Evolutionary conservation across 805 yeast species (phyloP).

Genomic region (Groenewaldozyma salmanticensis): DNA sequence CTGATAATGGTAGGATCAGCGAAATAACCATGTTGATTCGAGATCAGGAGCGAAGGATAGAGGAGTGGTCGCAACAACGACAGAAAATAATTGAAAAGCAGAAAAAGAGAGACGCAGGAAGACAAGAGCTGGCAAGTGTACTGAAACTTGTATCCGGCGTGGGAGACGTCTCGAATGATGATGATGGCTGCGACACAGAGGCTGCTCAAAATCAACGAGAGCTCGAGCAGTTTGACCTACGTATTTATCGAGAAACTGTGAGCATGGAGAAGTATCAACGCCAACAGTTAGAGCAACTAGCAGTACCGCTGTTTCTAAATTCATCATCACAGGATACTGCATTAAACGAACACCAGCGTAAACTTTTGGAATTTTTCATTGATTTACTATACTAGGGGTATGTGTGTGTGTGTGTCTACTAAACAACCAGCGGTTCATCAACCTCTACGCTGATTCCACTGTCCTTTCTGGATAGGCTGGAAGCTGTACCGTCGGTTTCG

Average conservation of each 20-base stretch:
- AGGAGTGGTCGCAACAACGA: conserved; percentile 12
- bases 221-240: conserved; percentile 9
- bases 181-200: no score
- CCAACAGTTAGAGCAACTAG: conserved; percentile 10
- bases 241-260: conserved; percentile 8
- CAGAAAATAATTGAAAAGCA: conserved; percentile 8
- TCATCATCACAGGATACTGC: conserved; percentile 1
- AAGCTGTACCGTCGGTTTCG: conserved; percentile 59
- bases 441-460: neutral
- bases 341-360: conserved; percentile 9
- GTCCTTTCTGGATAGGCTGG: conserved; percentile 7
- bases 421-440: no score
- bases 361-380: conserved; percentile 12
- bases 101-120: conserved; percentile 2
- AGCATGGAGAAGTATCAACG: conserved; percentile 4
- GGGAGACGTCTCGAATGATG: neutral
- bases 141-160: conserved; percentile 11
- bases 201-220: conserved; percentile 2
- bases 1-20: conserved; percentile 7
- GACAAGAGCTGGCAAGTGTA: conserved; percentile 9
- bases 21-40: conserved; percentile 10
- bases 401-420: no score
- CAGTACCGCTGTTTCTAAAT: conserved; percentile 15
- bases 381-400: no score
- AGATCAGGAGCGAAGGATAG: conserved; percentile 14